Base-by-base conservation (phyloP, 805 yeast genomes). In the Ogataea nonfermentans region DNA sequence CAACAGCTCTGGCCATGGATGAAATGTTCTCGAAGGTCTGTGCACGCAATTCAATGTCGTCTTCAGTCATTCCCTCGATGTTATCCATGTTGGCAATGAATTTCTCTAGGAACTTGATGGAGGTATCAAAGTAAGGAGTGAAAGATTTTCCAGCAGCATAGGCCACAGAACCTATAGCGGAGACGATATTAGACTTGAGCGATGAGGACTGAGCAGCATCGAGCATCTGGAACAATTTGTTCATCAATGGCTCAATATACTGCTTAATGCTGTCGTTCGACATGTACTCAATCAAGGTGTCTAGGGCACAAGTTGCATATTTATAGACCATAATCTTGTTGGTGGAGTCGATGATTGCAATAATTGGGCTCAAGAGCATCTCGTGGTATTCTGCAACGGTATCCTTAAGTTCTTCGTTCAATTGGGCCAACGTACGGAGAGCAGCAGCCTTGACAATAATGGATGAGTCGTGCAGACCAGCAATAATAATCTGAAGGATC, bases 101-200 rank as follows among this genome's bases (percentile, higher is more conserved):
- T 46, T 88, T 89, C 65, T 87, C 93, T 54, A 93, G 74, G 48
- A 75, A 77, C 61, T 81, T 80, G 52, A 91, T 79, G 36, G 96
- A 84, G 48, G 79, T 76, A 57, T 79, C 77, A 65, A 91, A 91
- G 70, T 76, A 93, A 44, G 98, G 97, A 44, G 75, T 70, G 66
- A 86, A 93, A 27, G 84, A 75, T 54, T 81, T 81, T 65, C 97
- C 96, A 30, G 96, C 79, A 41, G 98, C 95, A 59, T 83, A 89
- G 20, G 99, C 98, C 44, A 96, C 87, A 27, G 98, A 90, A 40
- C 98, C 98, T 61, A 93, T 86, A 27, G 97, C 96, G 38, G 95
- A 85, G 44, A 93, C 96, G 57, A 85, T 81, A 44, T 87, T 86
- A 34, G 85, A 68, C 62, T 80, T 83, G 58, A 85, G 71, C 11